Percentiles rank a stretch among this genome's conserved stretches.
Evolutionary conservation across 139 green algal species (phyloP).

Genomic region (Edaphochlamys debaryana): DNA sequence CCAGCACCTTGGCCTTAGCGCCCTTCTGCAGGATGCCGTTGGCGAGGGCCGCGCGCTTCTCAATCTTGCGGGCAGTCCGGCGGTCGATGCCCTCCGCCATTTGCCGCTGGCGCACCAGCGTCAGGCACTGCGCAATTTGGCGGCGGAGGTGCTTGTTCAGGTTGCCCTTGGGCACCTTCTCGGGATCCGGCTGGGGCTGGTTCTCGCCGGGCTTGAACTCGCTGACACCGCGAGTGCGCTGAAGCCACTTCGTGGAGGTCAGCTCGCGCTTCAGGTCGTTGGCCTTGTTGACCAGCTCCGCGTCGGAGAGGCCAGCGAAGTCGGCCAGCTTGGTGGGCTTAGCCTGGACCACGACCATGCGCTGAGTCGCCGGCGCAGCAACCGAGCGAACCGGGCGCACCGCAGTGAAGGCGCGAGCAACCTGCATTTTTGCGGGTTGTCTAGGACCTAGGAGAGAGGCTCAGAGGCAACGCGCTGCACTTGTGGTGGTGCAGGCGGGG

Average conservation of each 20-base stretch:
- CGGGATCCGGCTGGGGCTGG: constrained; percentile 50
- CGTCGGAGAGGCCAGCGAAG: constrained; percentile 53
- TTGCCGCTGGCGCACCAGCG: constrained; percentile 61
- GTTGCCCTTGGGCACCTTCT: constrained; percentile 59
- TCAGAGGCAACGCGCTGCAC: too few relatives aligned
- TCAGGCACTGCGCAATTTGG: constrained; percentile 64
- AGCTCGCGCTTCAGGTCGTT: constrained; percentile 59
- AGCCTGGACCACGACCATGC: constrained; percentile 32
- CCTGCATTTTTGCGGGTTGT: constrained; percentile 21
- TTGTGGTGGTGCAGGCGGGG: too few relatives aligned
- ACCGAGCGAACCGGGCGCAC: constrained; percentile 20
- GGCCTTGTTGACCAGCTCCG: constrained; percentile 59
- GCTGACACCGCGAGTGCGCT: constrained; percentile 55
- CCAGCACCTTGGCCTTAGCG: not conserved
- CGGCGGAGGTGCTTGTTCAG: constrained; percentile 61
- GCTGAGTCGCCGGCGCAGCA: constrained; percentile 10
- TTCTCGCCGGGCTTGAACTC: constrained; percentile 44
- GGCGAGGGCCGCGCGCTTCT: constrained; percentile 54
- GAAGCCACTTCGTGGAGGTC: constrained; percentile 48
- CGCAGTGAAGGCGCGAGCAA: constrained; percentile 33
- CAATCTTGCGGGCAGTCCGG: constrained; percentile 40
- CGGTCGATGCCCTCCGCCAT: constrained; percentile 54
- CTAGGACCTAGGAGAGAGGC: too few relatives aligned
- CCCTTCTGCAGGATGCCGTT: constrained; percentile 19
- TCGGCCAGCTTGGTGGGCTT: constrained; percentile 55